phyloP scores from a whole-genome alignment of 1,139 yeast genomes.

The Scheffersomyces quercinus region DNA sequence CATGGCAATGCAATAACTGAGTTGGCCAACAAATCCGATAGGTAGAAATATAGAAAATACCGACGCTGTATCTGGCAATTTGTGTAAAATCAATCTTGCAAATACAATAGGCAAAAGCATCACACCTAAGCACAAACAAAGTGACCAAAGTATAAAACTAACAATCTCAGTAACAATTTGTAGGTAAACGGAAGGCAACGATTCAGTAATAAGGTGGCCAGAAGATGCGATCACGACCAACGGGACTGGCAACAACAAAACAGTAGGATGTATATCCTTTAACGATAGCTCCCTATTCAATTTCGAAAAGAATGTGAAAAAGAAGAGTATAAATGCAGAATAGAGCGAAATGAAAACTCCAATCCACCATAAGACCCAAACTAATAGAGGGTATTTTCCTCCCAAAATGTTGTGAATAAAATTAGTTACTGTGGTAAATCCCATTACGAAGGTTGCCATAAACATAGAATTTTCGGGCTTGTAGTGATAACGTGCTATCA shows the following conservation, averaged over 20 bases:
- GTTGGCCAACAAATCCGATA: slow-evolving; percentile 75
- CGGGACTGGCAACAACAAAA: slow-evolving; percentile 67
- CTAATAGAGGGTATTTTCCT: slow-evolving; percentile 31
- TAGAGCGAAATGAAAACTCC: slow-evolving; percentile 52
- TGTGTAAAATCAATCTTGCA: slow-evolving; percentile 57
- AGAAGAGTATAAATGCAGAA: slow-evolving; percentile 13
- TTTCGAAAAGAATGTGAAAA: slow-evolving; percentile 10
- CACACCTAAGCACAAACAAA: slow-evolving; percentile 63
- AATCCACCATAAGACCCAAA: slow-evolving; percentile 72
- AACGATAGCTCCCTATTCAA: slow-evolving; percentile 5
- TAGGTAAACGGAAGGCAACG: slow-evolving; percentile 40
- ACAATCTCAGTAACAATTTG: slow-evolving; percentile 55
- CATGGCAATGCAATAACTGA: slow-evolving; percentile 66
- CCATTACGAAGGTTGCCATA: slow-evolving; percentile 85
- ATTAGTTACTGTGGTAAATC: slow-evolving; percentile 63
- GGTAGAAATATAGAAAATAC: slow-evolving; percentile 60
- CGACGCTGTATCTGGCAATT: slow-evolving; percentile 52
- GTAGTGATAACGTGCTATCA: slow-evolving; percentile 34
- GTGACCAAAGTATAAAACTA: slow-evolving; percentile 63
- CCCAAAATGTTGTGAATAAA: slow-evolving; percentile 42
- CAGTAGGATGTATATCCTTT: not conserved
- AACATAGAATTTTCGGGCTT: slow-evolving; percentile 56
- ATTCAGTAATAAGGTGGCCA: slow-evolving; percentile 54
- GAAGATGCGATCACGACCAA: slow-evolving; percentile 71
- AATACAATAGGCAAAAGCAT: slow-evolving; percentile 55